Percentiles rank a stretch among this genome's conserved stretches.
Conservation (phyloP, 2,329 filamentous ascomycete species). For the Rhynchosporium graminicola region DNA sequence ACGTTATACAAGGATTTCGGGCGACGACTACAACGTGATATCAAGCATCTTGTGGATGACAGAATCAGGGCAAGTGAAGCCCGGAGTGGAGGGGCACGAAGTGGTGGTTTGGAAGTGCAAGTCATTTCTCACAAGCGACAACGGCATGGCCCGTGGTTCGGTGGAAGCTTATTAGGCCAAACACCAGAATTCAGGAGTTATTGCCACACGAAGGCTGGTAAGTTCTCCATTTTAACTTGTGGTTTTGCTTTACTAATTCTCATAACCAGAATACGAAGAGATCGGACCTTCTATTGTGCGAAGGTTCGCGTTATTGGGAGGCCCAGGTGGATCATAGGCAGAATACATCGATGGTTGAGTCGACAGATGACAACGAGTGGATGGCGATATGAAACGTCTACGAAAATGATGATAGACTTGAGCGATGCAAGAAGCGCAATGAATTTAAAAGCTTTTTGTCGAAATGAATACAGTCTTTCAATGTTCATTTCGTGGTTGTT, state of each 20-base stretch:
- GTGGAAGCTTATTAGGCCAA: slow-evolving; percentile 92
- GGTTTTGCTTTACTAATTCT: slow-evolving; percentile 13
- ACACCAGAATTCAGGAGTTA: slow-evolving; percentile 98
- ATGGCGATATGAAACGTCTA: slow-evolving; percentile 11
- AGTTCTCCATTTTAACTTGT: slow-evolving; percentile 4
- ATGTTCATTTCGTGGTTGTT: not conserved
- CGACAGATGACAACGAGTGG: not conserved
- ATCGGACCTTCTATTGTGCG: slow-evolving; percentile 83
- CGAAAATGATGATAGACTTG: slow-evolving; percentile 24
- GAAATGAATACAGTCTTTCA: not conserved
- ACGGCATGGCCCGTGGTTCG: slow-evolving; percentile 97
- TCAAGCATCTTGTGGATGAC: slow-evolving; percentile 91
- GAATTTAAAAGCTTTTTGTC: slow-evolving; percentile 15
- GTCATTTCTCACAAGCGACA: slow-evolving; percentile 98
- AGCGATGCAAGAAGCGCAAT: slow-evolving; percentile 17
- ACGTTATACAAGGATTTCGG: slow-evolving; percentile 99
- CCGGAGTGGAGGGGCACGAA: slow-evolving; percentile 83
- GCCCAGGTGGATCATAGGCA: slow-evolving; percentile 73
- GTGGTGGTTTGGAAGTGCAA: slow-evolving; percentile 92
- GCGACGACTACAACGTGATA: slow-evolving; percentile 91
- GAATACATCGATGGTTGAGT: not conserved
- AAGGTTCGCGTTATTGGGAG: slow-evolving; percentile 90
- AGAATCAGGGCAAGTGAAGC: slow-evolving; percentile 91
- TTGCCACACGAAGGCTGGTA: slow-evolving; percentile 83
- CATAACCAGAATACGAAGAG: slow-evolving; percentile 32